Conservation (phyloP, 371 early-diverging fungal genomes). For the Amoeboradix gromovi region DNA sequence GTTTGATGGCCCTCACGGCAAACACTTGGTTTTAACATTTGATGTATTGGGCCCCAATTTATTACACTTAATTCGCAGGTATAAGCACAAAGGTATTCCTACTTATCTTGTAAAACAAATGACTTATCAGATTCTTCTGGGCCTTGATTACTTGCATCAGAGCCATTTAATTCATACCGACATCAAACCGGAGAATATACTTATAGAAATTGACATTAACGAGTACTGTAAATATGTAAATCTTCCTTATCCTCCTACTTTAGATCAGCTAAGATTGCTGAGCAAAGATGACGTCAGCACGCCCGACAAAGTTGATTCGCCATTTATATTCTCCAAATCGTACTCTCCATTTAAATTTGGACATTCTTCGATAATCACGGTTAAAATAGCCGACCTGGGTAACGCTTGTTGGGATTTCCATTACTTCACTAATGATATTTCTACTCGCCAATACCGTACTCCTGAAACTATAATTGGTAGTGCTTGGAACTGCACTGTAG, state of each 20-base stretch:
- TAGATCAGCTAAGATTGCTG: too few relatives aligned
- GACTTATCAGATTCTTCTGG: constrained; percentile 50
- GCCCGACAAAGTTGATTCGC: too few relatives aligned
- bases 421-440: constrained; percentile 82
- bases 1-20: constrained; percentile 59
- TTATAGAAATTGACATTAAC: constrained; percentile 4
- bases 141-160: constrained; percentile 68
- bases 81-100: constrained; percentile 56
- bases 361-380: constrained; percentile 6
- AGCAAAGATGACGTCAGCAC: too few relatives aligned
- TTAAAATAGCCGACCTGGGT: constrained; percentile 90
- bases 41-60: constrained; percentile 86
- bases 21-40: constrained; percentile 48
- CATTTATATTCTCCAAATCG: too few relatives aligned
- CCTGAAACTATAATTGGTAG: constrained; percentile 89
- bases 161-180: constrained; percentile 96
- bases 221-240: too few relatives aligned
- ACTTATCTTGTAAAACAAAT: constrained; percentile 52
- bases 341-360: neutral
- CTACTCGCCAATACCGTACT: constrained; percentile 86
- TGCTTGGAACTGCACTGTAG: constrained; percentile 65
- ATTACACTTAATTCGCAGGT: constrained; percentile 36
- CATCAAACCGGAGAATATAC: constrained; percentile 52
- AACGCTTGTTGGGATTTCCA: constrained; percentile 88
- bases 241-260: too few relatives aligned